These are phyloP conservation scores for Orbilia brochopaga DNA, from an alignment of 2,329 filamentous ascomycete species.

Conservation along the genomic window DNA sequence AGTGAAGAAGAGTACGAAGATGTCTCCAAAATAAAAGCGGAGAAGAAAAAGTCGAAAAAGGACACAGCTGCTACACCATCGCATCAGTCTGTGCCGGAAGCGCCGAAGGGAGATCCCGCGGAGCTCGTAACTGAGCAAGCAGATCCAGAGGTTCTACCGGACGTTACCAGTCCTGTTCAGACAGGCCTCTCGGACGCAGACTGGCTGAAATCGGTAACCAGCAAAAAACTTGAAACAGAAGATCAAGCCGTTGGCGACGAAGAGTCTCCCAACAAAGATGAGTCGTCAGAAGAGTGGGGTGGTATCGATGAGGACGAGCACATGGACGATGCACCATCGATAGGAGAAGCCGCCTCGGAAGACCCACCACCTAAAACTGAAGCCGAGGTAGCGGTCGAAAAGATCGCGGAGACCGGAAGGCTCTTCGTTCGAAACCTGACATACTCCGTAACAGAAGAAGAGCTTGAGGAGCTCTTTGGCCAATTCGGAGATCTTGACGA, in stretches of 20 bases:
- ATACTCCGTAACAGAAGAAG: constrained; percentile 77
- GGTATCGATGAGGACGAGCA: constrained; percentile 52
- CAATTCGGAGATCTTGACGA: constrained; percentile 80
- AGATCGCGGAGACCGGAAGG: constrained; percentile 74
- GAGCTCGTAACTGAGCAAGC: constrained; percentile 19
- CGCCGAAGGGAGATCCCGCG: constrained; percentile 14
- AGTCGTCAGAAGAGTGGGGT: constrained; percentile 30
- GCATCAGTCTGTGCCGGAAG: constrained; percentile 25
- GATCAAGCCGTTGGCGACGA: constrained; percentile 8
- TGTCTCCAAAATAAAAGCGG: constrained; percentile 61
- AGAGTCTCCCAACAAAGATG: constrained; percentile 38
- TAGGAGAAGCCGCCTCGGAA: constrained; percentile 54
- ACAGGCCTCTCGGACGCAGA: constrained; percentile 68
- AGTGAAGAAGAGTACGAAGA: constrained; percentile 79
- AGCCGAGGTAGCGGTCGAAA: constrained; percentile 62
- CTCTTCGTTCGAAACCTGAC: constrained; percentile 89
- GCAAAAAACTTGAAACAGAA: constrained; percentile 76
- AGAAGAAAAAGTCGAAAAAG: constrained; percentile 62
- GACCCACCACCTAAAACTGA: constrained; percentile 57
- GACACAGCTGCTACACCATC: background rate
- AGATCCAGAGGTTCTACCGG: constrained; percentile 33
- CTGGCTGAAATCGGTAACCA: constrained; percentile 90
- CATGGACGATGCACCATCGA: constrained; percentile 48
- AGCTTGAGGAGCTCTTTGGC: constrained; percentile 74
- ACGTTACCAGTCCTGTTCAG: constrained; percentile 17